Base-by-base conservation (phyloP, 768 basidiomycete species). In the Boletus speciosus region DNA sequence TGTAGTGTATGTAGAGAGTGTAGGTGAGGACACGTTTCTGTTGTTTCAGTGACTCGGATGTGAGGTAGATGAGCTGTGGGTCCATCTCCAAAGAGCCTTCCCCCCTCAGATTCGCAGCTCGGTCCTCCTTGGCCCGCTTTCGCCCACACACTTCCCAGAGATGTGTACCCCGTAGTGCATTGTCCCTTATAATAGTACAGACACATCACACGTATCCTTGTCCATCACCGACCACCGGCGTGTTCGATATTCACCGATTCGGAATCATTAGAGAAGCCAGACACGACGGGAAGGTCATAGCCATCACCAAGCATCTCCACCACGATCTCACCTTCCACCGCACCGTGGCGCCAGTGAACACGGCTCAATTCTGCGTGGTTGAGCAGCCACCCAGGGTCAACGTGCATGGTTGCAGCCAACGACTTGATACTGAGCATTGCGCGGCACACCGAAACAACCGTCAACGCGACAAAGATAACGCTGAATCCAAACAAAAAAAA, bases 291-390 rank as follows among this genome's bases (percentile, higher is more conserved):
- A 29, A 52, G 47, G 1, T 49, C 36, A 39, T 50, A 60, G 14
- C 36, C n/a, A 29, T 44, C 10, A 29, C 15, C 25, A 7, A 6
- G 16, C 27, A 43, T 23, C 41, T 61, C 65, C 29, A 64, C 65
- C 16, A 61, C 19, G 19, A 78, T 63, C 52, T 77, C 76, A 14
- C 75, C 71, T 39, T 72, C 71, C 25, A 58, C 68, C 6, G 57
- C 57, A 7, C 75, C 77, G 6, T 25, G 62, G 19, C 64, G 69
- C 72, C 74, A 76, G 2, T 60, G 68, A 5, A 79, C 71, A 19
- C 78, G 75, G 37, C 72, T 74, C 21, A 80, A 68, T 63, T 80
- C 77, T 9, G 73, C 71, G 51, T 75, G 72, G 60, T 70, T 78
- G 23, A 80, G 69, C 9, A 79, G 63, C 76, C 74, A 78, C 10